Percentiles rank a stretch among this genome's conserved stretches.
phyloP scores from a whole-genome alignment of 2,329 filamentous ascomycete genomes.

The Trichophyton rubrum region DNA sequence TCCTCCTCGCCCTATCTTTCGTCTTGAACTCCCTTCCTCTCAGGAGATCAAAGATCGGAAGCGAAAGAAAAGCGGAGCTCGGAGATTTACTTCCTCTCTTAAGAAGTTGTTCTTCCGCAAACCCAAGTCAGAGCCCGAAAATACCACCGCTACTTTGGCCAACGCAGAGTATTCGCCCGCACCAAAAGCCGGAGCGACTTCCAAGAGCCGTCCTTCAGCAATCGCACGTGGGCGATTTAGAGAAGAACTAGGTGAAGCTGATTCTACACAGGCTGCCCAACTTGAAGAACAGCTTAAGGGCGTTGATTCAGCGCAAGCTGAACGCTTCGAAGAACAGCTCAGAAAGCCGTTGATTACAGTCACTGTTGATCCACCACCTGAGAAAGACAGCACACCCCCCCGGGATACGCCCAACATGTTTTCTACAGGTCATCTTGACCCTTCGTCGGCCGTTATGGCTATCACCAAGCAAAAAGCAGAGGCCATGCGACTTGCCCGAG shows the following conservation, averaged over 20 bases:
- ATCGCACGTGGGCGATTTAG: neutral
- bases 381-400: neutral
- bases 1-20: neutral
- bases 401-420: slow-evolving; percentile 17
- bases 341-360: neutral
- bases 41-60: slow-evolving; percentile 4
- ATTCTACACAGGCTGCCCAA: neutral
- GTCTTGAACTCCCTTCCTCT: slow-evolving; percentile 4
- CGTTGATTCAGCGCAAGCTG: neutral
- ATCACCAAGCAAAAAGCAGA: slow-evolving; percentile 39
- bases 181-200: neutral
- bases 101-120: slow-evolving; percentile 11
- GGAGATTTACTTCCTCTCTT: slow-evolving; percentile 8
- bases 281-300: neutral
- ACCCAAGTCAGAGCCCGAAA: slow-evolving; percentile 4
- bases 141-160: neutral
- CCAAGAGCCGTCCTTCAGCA: neutral
- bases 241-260: neutral
- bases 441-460: slow-evolving; percentile 32
- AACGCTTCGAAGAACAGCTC: neutral
- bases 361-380: neutral
- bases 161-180: neutral
- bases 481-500: slow-evolving; percentile 35
- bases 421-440: slow-evolving; percentile 24
- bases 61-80: slow-evolving; percentile 5